Base-by-base conservation (phyloP, 2,329 filamentous ascomycete species). In the Penicillium sp. region DNA sequence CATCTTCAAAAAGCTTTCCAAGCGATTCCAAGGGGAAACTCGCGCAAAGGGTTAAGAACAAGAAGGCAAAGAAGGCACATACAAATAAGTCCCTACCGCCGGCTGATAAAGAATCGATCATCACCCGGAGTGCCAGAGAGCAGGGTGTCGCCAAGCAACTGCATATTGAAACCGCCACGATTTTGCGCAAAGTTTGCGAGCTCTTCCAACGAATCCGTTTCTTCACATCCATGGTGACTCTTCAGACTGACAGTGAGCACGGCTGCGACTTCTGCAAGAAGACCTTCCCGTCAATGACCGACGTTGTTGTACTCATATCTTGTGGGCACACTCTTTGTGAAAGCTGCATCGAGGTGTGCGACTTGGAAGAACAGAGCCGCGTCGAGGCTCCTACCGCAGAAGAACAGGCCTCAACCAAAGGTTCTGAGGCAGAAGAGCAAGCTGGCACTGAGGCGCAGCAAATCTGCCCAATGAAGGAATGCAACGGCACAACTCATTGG, bases 321-420 rank as follows among this genome's bases (percentile, higher is more conserved):
- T 38, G 35, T 10, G 35, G 35, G 5, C 35, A 38, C 18, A 10
- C 10, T 2, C 15, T 38, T 23, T 38, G 15, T 13, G 54, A 63
- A 18, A 38, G 46, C 1, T 80, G 78, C 10, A 29, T 29, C 28
- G 28, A 29, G 28, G 28, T 10, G 1, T 28, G 27, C 3, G 27
- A 28, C 7, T 29, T 12, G 28, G 10, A 12, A 29, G 28, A 13
- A 29, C 10, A 62, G 20, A 37, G 46, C 1, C 80, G 77, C 46
- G 58, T 70, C 15, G 49, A 54, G 71, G 35, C 63, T 66, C 6
- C n/a, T n/a, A 7, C 41, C 80, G 78, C 49, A 67, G 31, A 32
- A 32, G 31, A 15, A n/a, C 31, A 32, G 3, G 15, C 31, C 31
- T 6, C 3, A 13, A 32, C n/a, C 13, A 12, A 32, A 12, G 31